Percentiles rank a stretch among this genome's conserved stretches.
These are phyloP conservation scores for Abrus precatorius DNA, from an alignment of 306 rosid genomes.

Conservation along the genomic window DNA sequence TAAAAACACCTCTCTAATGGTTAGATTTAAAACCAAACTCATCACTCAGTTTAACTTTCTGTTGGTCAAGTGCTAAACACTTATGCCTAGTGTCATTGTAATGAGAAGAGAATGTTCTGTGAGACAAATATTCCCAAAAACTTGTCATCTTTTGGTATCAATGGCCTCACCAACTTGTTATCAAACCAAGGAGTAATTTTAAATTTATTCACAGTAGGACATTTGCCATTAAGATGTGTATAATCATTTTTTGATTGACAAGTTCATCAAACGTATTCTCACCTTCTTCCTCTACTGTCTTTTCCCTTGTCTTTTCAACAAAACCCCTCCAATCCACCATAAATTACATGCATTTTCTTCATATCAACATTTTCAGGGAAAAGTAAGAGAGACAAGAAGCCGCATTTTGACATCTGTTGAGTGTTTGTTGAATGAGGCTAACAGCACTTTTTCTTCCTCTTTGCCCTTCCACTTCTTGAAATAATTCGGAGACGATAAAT, in stretches of 20 bases:
- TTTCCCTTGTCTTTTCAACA: too few species aligned
- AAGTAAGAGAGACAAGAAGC: slow-evolving; percentile 50
- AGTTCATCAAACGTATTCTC: slow-evolving; percentile 6
- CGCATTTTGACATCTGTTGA: background rate
- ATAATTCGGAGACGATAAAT: too few species aligned
- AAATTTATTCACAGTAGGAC: background rate
- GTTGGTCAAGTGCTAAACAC: background rate
- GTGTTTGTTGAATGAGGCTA: too few species aligned
- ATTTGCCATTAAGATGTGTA: too few species aligned
- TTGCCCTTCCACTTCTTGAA: too few species aligned
- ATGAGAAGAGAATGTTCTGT: background rate
- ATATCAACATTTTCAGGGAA: slow-evolving; percentile 55
- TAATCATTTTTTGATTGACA: background rate
- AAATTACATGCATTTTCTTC: slow-evolving; percentile 45
- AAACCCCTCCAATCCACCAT: slow-evolving; percentile 64
- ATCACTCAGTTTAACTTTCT: background rate
- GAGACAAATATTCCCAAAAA: background rate
- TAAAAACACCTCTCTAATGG: slow-evolving; percentile 32
- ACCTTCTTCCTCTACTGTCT: background rate
- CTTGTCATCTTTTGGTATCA: background rate
- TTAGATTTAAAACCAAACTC: too few species aligned
- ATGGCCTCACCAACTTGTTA: background rate
- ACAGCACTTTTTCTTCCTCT: too few species aligned
- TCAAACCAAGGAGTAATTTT: slow-evolving; percentile 39
- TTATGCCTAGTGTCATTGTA: background rate